Base-by-base conservation (phyloP, 257 asterid species). In the Solanum corneliomulleri region DNA sequence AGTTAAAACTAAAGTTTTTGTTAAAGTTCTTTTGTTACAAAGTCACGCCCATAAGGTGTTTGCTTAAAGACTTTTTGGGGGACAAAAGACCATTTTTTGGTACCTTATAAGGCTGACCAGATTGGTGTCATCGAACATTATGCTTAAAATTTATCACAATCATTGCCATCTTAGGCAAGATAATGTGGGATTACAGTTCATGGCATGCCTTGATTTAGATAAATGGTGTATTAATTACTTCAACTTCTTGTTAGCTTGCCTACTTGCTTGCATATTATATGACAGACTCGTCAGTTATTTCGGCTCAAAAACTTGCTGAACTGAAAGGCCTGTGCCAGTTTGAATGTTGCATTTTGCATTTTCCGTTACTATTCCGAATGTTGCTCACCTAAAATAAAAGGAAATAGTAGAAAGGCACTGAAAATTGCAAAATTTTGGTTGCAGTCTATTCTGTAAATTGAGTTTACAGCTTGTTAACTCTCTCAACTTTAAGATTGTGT, bases 201-300 rank as follows among this genome's bases (percentile, higher is more conserved):
- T 44, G 7, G 14, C n/a, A 25, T 44, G 31, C 83, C 62, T 14
- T 77, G 62, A 77, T 42, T 42, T 11, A 41, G 83, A 76, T 42
- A 76, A 3, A 42, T 76, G 35, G n/a, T 76, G 60, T 76, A n/a
- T 23, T 35, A 18, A 20, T 16, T n/a, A n/a, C 83, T 13, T 42
- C 60, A 44, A 39, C 23, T 3, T 44, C 80, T 29, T 31, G 60
- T 85, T 86, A 39, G 62, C 58, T 20, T 45, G 8, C 33, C 9
- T 70, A 12, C 20, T 14, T 25, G 27, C n/a, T 23, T 71, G 44
- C 66, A 29, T 64, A 76, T 76, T 42, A 42, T 83, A 75, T 42
- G 83, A 87, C 94, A 97, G 99, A 94, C 91, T 90, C 95, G 86
- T 95, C 97, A 35, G 96, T 90, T 80, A 92, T 97, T 71, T 97